Conservation (phyloP, 345 rosid genomes). For the Excoecaria cochinchinensis region DNA sequence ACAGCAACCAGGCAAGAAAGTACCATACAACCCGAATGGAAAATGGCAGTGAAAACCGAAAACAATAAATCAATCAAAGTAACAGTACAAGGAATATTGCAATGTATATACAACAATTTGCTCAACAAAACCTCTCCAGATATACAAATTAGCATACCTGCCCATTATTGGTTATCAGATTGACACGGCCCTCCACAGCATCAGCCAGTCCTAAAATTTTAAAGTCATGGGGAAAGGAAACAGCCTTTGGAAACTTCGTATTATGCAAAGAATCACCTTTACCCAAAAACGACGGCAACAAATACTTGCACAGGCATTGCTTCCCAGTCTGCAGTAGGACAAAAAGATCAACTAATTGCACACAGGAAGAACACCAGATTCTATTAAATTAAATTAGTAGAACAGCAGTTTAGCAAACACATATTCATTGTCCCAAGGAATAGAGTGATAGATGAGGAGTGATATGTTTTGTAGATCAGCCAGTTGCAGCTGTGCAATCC, state of each 20-base stretch:
- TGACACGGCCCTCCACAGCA: constrained; percentile 78
- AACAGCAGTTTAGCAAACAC: not conserved
- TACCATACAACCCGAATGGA: not conserved
- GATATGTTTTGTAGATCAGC: not conserved
- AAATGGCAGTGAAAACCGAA: not conserved
- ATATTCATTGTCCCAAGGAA: not conserved
- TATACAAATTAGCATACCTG: constrained; percentile 47
- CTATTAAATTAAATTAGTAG: not conserved
- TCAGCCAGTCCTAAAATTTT: constrained; percentile 79
- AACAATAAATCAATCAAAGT: not conserved
- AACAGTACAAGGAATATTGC: not conserved
- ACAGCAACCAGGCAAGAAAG: constrained; percentile 1
- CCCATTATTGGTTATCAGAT: constrained; percentile 66
- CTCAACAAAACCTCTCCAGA: not conserved
- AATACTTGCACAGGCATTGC: constrained; percentile 83
- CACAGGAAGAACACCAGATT: not conserved
- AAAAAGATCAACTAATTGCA: not conserved
- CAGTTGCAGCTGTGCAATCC: not conserved
- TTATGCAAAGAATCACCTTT: constrained; percentile 42
- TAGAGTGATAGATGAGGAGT: not conserved
- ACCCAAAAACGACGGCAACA: constrained; percentile 59
- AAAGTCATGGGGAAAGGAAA: constrained; percentile 48
- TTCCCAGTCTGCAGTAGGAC: constrained; percentile 66
- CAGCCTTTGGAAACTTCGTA: constrained; percentile 48
- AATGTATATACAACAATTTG: not conserved